A percentile compares a stretch with the other conserved stretches of the same genome.
Conservation (phyloP, 352 stramenopile species). For the Phytopythium kandeliae region DNA sequence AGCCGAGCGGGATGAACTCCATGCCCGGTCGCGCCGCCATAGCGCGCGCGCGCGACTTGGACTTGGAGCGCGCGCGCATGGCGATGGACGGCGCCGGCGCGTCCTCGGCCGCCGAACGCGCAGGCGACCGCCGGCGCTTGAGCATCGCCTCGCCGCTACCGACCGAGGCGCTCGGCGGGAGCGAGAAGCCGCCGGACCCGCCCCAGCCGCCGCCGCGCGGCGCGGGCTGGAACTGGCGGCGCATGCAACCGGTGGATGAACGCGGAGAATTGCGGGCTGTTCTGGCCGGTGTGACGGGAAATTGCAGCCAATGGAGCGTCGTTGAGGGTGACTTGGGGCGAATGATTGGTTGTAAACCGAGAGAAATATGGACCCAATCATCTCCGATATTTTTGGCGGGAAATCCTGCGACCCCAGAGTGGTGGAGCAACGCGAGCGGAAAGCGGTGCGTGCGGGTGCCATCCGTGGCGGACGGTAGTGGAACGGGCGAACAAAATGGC, state of each 20-base stretch:
- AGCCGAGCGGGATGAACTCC: constrained; percentile 48
- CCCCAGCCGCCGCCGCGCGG: background rate
- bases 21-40: constrained; percentile 21
- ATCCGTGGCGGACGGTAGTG: no score
- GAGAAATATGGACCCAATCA: no score
- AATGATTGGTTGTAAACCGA: no score
- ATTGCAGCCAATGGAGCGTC: no score
- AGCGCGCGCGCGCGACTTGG: constrained; percentile 39
- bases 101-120: background rate
- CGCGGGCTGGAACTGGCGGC: background rate
- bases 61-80: constrained; percentile 52
- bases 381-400: no score
- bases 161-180: constrained; percentile 49
- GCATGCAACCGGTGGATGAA: background rate
- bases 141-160: constrained; percentile 49
- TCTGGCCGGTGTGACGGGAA: background rate
- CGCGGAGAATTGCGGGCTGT: background rate
- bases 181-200: constrained; percentile 26
- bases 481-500: no score
- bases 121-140: constrained; percentile 39
- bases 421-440: no score
- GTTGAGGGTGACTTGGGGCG: no score
- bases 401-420: no score
- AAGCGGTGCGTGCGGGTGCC: no score
- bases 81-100: constrained; percentile 10